Evolutionary conservation across 1,139 yeast species (phyloP), one percentile per base, ranked within the genome.

Genomic region (Candida frijolesensis): DNA sequence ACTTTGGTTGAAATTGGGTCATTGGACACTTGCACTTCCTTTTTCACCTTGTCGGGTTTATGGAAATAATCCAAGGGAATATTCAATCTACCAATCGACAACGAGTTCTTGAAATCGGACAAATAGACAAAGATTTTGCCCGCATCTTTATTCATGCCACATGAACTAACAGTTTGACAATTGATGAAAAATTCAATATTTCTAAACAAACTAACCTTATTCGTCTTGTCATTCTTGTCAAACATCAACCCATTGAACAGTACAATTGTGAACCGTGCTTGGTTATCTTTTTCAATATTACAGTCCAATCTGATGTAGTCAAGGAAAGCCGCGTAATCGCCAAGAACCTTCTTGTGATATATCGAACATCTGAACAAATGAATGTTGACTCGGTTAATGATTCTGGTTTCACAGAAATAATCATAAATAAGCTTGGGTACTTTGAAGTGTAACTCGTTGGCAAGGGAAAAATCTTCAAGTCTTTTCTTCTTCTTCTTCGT

Each of bases 241-340:
- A 63, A 65, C 9, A 73, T 52, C 46, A 58, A 62, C 6, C 78
- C 76, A 52, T 72, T 68, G 44, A 70, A 59, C 15, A 69, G 33
- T 7, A 70, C 60, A n/a, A 68, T 37, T 1, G 64, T 55, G 35
- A 72, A 50, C 12, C 60, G 56, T 37, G 63, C 57, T 19, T 57
- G 56, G 3, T 67, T 69, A 33, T 63, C 60, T 15, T 52, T 47
- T 16, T 54, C 44, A 30, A 63, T 54, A 10, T 56, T 44, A 34
- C 61, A 60, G 51, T 72, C 76, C 11, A 74, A 44, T 45, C 72
- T 62, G 27, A 64, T 54, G 50, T 67, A 73, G 46, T 74, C 79
- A 25, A 69, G 47, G 45, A 60, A 60, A 15, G 66, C 50, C 2
- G 58, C 52, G 44, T 56, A 50, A n/a, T 60, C 51, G 3, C 59